A percentile compares a stretch with the other conserved stretches of the same genome.
Evolutionary conservation across 805 yeast species (phyloP).

Genomic region (Nakazawaea peltata): DNA sequence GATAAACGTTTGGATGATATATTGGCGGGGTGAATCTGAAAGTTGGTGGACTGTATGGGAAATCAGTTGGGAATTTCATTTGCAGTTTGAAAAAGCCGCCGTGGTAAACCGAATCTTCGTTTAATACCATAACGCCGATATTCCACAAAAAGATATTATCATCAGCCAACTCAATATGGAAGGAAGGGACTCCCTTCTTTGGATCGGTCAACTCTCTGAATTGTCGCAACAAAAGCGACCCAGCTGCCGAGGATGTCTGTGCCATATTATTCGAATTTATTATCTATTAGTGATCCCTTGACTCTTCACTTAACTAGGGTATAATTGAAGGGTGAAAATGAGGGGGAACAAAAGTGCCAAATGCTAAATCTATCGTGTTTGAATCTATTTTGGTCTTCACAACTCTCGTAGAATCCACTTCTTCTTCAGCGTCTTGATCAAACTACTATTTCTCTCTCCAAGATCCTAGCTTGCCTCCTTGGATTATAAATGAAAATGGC

Average conservation of each 20-base stretch:
- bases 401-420: too few relatives aligned
- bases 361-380: too few relatives aligned
- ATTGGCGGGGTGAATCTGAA: slow-evolving; percentile 90
- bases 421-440: too few relatives aligned
- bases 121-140: slow-evolving; percentile 86
- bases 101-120: slow-evolving; percentile 82
- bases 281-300: too few relatives aligned
- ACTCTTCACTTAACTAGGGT: too few relatives aligned
- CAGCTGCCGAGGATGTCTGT: slow-evolving; percentile 32
- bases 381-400: too few relatives aligned
- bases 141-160: slow-evolving; percentile 64
- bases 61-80: slow-evolving; percentile 87
- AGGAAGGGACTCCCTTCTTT: slow-evolving; percentile 46
- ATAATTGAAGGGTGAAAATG: too few relatives aligned
- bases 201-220: slow-evolving; percentile 91
- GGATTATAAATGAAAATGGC: too few relatives aligned
- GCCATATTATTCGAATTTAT: slow-evolving; percentile 7
- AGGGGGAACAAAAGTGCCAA: too few relatives aligned
- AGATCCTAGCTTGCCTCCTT: too few relatives aligned
- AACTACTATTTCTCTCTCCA: too few relatives aligned
- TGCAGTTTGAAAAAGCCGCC: slow-evolving; percentile 94
- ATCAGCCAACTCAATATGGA: slow-evolving; percentile 33
- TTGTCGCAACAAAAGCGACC: slow-evolving; percentile 86
- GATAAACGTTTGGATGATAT: slow-evolving; percentile 91
- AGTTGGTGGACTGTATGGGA: slow-evolving; percentile 88